Base-by-base conservation (phyloP, 371 early-diverging fungal species). In the Haplosporangium sp. region DNA sequence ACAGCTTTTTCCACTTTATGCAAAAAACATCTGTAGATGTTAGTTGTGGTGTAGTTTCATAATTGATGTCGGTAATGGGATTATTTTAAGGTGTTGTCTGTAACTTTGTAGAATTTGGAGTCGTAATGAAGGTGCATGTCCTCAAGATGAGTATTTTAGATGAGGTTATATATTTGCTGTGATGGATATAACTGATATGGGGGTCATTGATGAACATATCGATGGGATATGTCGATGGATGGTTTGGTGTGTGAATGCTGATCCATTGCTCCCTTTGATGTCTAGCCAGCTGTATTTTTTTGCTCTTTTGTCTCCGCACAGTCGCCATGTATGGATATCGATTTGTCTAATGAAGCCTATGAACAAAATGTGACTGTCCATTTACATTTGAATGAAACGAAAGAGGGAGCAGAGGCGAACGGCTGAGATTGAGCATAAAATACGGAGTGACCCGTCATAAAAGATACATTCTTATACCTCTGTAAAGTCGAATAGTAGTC, bases 301-400 rank as follows among this genome's bases (percentile, higher is more conserved):
- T 55, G 27, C n/a, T 11, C 7, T 15, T 59, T 15, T 39, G 13
- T 63, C n/a, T 42, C 55, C 53, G 65, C 42, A 40, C 65, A 53
- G 42, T 37, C 20, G 6, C 65, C 45, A 6, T 47, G 19, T 63
- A 10, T 19, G 17, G 11, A 38, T 52, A 9, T 42, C 44, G 8
- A 13, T 10, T 40, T 65, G 42, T 1, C 10, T 53, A 7, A 13
- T 37, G 52, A 27, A 15, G 15, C 40, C 59, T 17, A 8, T 19
- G 17, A 45, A 20, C 47, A 17, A 62, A 27, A 13, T 44, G 59
- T 48, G 69, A 63, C 69, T 47, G 63, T 61, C 34, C 34, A 58
- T 50, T 48, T 69, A 67, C 67, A 67, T 67, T 67, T 67, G 67
- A 69, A 59, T 45, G 71, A 65, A 60, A 71, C 64, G 65, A 64